A percentile compares a stretch with the other conserved stretches of the same genome.
phyloP scores from a whole-genome alignment of 2,329 filamentous ascomycete genomes.

The Stagonosporopsis chrysanthemi region DNA sequence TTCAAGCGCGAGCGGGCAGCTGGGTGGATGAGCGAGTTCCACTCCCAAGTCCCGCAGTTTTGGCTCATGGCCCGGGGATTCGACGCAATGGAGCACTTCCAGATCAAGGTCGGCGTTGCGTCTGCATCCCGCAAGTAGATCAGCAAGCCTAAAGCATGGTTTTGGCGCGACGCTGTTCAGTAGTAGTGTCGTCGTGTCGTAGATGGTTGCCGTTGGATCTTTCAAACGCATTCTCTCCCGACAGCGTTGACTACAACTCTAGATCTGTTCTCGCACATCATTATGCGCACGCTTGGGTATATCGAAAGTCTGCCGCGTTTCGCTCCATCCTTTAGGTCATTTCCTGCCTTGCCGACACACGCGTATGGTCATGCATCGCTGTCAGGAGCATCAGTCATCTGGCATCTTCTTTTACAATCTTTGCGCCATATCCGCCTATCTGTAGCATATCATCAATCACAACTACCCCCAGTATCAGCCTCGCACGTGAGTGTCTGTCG shows the following conservation, averaged over 20 bases:
- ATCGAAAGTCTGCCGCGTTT: neutral
- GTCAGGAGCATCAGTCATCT: neutral
- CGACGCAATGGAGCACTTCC: slow-evolving; percentile 36
- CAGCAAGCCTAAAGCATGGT: neutral
- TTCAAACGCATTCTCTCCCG: neutral
- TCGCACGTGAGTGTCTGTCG: neutral
- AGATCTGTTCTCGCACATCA: neutral
- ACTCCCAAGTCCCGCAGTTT: slow-evolving; percentile 16
- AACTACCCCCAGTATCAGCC: neutral
- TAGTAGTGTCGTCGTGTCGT: neutral
- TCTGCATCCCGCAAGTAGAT: neutral
- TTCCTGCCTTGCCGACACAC: neutral
- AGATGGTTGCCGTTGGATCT: neutral
- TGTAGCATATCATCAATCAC: neutral
- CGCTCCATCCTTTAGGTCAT: neutral
- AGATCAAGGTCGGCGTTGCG: slow-evolving; percentile 36
- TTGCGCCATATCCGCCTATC: neutral
- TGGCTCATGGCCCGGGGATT: slow-evolving; percentile 38
- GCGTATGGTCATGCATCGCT: neutral
- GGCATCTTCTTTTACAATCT: neutral
- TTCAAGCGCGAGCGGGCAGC: slow-evolving; percentile 32
- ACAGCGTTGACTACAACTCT: neutral
- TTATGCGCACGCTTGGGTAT: neutral
- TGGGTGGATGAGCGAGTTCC: slow-evolving; percentile 32
- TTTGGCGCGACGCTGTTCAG: neutral